Percentiles rank a stretch among this genome's conserved stretches.
Evolutionary conservation across 257 asterid genomes (phyloP).

Genomic region (Leonotis leonurus): DNA sequence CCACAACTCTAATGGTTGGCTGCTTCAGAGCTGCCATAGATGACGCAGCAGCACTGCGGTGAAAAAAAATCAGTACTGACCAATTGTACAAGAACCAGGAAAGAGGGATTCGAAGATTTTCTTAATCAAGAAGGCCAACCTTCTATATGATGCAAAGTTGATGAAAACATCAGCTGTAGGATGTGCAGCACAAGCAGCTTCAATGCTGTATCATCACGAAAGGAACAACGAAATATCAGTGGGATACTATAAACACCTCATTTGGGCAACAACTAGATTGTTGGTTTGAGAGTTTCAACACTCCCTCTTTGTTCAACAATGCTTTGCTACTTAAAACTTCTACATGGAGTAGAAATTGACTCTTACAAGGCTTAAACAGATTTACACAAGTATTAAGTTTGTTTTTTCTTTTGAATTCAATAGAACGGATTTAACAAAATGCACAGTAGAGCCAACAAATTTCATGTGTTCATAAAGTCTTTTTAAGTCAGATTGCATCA

Average conservation of each 20-base stretch:
- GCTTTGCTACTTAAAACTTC: too few relatives aligned
- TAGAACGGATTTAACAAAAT: too few relatives aligned
- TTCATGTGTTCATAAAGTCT: too few relatives aligned
- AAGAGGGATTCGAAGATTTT: not conserved
- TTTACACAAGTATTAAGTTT: not conserved
- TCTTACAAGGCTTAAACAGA: not conserved
- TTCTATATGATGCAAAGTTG: conserved; percentile 93
- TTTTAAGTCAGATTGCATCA: too few relatives aligned
- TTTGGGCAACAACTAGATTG: not conserved
- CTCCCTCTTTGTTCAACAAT: too few relatives aligned
- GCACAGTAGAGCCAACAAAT: too few relatives aligned
- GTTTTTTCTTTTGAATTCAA: not conserved
- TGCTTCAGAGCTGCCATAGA: conserved; percentile 93
- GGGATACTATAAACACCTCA: not conserved
- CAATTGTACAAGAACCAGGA: conserved; percentile 12
- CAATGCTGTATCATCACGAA: conserved; percentile 41
- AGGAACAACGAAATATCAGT: not conserved
- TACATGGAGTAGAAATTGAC: too few relatives aligned
- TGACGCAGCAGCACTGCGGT: conserved; percentile 90
- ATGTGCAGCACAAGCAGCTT: conserved; percentile 93
- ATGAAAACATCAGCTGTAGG: conserved; percentile 99
- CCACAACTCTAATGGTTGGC: conserved; percentile 87
- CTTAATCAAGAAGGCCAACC: conserved; percentile 40
- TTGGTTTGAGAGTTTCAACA: not conserved
- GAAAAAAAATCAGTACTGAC: conserved; percentile 17